These are phyloP conservation scores for Phyllosticta citriasiana DNA, from an alignment of 2,329 filamentous ascomycete genomes.

Conservation along the genomic window DNA sequence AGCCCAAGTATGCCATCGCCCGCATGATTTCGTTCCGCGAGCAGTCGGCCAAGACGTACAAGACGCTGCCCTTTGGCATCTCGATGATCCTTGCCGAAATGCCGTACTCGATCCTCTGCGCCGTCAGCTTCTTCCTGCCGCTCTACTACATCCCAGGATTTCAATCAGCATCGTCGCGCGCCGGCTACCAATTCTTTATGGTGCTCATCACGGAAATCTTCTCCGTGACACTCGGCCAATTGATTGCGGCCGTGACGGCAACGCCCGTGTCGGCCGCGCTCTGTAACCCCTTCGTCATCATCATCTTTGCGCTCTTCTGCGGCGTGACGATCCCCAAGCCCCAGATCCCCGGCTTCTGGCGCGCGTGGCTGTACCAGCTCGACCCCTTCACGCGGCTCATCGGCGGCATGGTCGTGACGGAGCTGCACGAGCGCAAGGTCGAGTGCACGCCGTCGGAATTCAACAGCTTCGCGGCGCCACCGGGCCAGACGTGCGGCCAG, in stretches of 20 bases:
- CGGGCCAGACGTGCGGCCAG: slow-evolving; percentile 56
- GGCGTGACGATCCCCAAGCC: slow-evolving; percentile 73
- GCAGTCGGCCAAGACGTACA: slow-evolving; percentile 77
- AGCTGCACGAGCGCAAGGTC: slow-evolving; percentile 57
- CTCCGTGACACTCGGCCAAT: slow-evolving; percentile 65
- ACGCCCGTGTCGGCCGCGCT: slow-evolving; percentile 69
- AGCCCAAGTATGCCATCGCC: slow-evolving; percentile 73
- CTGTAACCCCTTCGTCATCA: slow-evolving; percentile 72
- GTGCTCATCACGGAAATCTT: slow-evolving; percentile 76
- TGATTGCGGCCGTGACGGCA: slow-evolving; percentile 66
- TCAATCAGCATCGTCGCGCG: slow-evolving; percentile 50
- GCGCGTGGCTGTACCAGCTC: slow-evolving; percentile 70
- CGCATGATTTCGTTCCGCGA: slow-evolving; percentile 80
- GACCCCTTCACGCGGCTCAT: slow-evolving; percentile 78
- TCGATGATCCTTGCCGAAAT: slow-evolving; percentile 76
- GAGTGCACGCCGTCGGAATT: slow-evolving; percentile 52
- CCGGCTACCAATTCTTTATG: slow-evolving; percentile 82
- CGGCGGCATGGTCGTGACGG: slow-evolving; percentile 68
- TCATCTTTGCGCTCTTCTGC: slow-evolving; percentile 77
- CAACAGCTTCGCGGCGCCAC: slow-evolving; percentile 58
- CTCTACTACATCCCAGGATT: slow-evolving; percentile 80
- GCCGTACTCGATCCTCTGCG: slow-evolving; percentile 73
- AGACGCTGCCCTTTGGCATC: slow-evolving; percentile 64
- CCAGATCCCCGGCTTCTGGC: slow-evolving; percentile 71
- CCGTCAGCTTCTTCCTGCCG: slow-evolving; percentile 70